Conservation (phyloP, 2,329 filamentous ascomycete genomes). For the Cladosporium sp. region DNA sequence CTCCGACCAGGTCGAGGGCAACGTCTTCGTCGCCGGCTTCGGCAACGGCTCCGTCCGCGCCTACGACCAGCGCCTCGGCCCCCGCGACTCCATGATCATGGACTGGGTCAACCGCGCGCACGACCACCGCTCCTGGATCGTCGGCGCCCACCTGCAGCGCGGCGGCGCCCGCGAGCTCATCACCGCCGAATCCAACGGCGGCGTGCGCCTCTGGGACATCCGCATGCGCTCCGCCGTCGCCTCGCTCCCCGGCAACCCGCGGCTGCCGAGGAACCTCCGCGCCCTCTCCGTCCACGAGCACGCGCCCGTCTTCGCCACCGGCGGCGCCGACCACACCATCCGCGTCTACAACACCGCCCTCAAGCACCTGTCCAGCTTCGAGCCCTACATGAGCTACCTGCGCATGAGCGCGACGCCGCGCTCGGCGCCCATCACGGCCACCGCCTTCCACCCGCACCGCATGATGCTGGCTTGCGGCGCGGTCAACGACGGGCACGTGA, state of each 20-base stretch:
- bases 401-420: conserved; percentile 23
- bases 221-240: conserved; percentile 50
- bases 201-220: conserved; percentile 94
- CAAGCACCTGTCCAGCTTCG: conserved; percentile 67
- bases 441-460: conserved; percentile 90
- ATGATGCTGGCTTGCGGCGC: conserved; percentile 86
- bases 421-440: conserved; percentile 76
- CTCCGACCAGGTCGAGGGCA: conserved; percentile 94
- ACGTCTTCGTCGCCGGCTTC: conserved; percentile 92
- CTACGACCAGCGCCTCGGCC: conserved; percentile 82
- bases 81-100: conserved; percentile 86
- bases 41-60: conserved; percentile 91
- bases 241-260: conserved; percentile 52
- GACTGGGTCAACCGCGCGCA: conserved; percentile 95
- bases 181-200: conserved; percentile 84
- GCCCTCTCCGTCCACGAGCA: conserved; percentile 93
- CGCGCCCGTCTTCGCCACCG: conserved; percentile 90
- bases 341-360: conserved; percentile 77
- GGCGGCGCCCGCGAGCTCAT: conserved; percentile 88
- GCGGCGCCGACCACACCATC: conserved; percentile 79
- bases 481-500: conserved; percentile 81
- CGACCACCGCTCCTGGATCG: conserved; percentile 92
- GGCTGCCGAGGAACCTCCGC: conserved; percentile 48
- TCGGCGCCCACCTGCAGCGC: conserved; percentile 92
- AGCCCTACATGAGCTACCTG: conserved; percentile 70